Evolutionary conservation across 352 stramenopile species (phyloP), one percentile per base, ranked within the genome.

Genomic region (Pythium guiyangense): DNA sequence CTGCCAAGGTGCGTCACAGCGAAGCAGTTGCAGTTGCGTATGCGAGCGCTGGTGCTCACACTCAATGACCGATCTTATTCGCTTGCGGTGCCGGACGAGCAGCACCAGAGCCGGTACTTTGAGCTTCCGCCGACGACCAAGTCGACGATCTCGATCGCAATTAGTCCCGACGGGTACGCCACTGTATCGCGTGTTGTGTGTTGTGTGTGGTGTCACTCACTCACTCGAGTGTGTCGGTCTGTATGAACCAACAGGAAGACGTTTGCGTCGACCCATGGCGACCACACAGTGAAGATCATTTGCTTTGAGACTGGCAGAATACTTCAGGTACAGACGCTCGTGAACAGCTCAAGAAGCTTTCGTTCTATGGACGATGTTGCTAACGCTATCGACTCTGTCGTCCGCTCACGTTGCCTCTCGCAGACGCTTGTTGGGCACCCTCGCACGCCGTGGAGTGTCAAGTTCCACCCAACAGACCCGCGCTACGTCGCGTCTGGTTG

Each of bases 271-370:
- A 99, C 97, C 1, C 97, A 99, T 66, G 96, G 97, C 39, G 96
- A 99, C 71, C 97, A 99, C 70, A 98, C 96, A 4, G 92, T 99
- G 61, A 99, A 99, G 77, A 97, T 99, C 52, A 96, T 97, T 47
- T 97, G 89, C 67, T 96, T 95, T 50, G 66, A 85, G 49, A 98
- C 90, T 8, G 68, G 80, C 6, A 77, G 79, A 59, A 84, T 97
- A 39, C 63, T 94, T 15, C 82, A 94, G 74, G 86, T 96, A 58
- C 39, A 48, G 1, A 9, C 25, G n/a, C 22, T 22, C 22, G 22
- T 22, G 22, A 22, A 22, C n/a, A n/a, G n/a, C n/a, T n/a, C n/a
- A 1, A 22, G 22, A 22, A 22, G 22, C 22, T 22, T 1, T 22
- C 22, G 22, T 1, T 22, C 22, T 22, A 22, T 22, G 22, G 22